phyloP scores from a whole-genome alignment of 2,329 filamentous ascomycete species.

The Colletotrichum eremochloae region DNA sequence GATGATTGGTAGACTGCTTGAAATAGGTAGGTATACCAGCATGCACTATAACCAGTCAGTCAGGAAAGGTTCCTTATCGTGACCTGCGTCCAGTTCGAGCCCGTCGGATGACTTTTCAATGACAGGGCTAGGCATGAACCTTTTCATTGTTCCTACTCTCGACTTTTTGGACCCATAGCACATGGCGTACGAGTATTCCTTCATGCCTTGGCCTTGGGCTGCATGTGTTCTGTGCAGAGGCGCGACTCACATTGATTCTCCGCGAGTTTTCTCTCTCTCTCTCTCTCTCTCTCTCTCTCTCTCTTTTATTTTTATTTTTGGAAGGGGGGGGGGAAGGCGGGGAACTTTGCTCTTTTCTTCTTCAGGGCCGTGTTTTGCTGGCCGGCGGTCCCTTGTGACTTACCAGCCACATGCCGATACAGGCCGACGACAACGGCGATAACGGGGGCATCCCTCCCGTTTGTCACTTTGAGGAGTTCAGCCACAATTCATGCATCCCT shows the following conservation, averaged over 20 bases:
- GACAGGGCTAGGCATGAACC: slow-evolving; percentile 16
- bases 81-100: slow-evolving; percentile 24
- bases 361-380: background rate
- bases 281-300: background rate
- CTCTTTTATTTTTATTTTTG: too few species aligned
- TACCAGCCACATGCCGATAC: slow-evolving; percentile 13
- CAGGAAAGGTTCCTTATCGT: slow-evolving; percentile 6
- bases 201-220: background rate
- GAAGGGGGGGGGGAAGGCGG: too few species aligned
- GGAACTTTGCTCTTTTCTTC: background rate
- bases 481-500: slow-evolving; percentile 36
- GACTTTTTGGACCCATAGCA: background rate
- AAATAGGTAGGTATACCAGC: slow-evolving; percentile 12
- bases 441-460: slow-evolving; percentile 9
- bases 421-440: background rate
- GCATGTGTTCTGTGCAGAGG: background rate
- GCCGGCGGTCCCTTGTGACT: too few species aligned
- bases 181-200: background rate
- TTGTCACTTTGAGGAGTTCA: background rate
- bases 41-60: background rate
- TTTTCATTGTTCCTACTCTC: background rate
- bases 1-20: background rate
- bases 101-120: slow-evolving; percentile 41
- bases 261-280: background rate
- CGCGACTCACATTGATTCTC: background rate